phyloP scores from a whole-genome alignment of 2,329 filamentous ascomycete genomes.

The Penicillium sp. region DNA sequence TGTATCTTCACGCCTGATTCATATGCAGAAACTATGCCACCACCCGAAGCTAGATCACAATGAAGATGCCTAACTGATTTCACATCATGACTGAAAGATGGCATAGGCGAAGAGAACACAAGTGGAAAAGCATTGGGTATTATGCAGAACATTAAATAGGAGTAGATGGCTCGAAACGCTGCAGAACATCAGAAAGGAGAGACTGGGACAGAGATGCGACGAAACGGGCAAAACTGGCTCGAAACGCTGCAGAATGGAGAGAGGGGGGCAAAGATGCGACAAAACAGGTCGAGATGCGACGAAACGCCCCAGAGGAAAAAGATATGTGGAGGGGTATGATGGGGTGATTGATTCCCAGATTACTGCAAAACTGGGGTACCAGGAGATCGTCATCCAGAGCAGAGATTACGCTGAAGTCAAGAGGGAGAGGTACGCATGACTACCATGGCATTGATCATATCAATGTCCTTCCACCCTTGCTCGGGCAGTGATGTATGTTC shows the following conservation, averaged over 20 bases:
- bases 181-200: not conserved
- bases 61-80: not conserved
- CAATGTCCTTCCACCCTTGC: constrained; percentile 70
- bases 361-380: not conserved
- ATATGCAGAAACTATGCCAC: not conserved
- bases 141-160: constrained; percentile 21
- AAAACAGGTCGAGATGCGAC: too few relatives aligned
- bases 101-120: not conserved
- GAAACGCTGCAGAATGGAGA: too few relatives aligned
- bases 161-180: constrained; percentile 18
- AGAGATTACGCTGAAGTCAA: not conserved
- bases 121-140: constrained; percentile 21
- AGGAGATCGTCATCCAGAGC: not conserved
- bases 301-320: not conserved
- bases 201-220: too few relatives aligned
- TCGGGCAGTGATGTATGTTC: constrained; percentile 60
- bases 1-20: not conserved
- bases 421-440: constrained; percentile 32
- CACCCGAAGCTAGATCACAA: not conserved
- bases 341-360: not conserved
- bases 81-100: not conserved
- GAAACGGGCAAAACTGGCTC: too few relatives aligned
- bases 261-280: too few relatives aligned
- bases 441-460: constrained; percentile 73
- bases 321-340: not conserved